Conservation (phyloP, 2,329 filamentous ascomycete genomes). For the Ophiostoma sp. region DNA sequence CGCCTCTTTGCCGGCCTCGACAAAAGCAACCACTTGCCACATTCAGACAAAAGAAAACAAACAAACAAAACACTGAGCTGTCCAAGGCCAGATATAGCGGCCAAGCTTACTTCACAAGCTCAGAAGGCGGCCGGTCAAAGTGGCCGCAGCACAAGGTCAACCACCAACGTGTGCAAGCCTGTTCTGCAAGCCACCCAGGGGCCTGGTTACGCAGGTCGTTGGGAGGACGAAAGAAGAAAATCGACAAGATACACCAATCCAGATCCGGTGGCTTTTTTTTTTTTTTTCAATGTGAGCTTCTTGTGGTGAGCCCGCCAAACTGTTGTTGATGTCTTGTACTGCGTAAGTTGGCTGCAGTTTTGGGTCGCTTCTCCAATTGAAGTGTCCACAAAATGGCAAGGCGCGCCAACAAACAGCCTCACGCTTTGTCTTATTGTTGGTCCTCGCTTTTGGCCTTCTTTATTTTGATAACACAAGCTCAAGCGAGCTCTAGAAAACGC, state of each 20-base stretch:
- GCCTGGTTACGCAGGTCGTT: constrained; percentile 7
- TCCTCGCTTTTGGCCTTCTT: neutral
- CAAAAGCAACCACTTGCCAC: neutral
- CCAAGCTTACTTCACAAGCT: neutral
- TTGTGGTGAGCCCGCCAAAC: neutral
- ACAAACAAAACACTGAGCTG: constrained; percentile 10
- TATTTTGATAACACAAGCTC: constrained; percentile 1
- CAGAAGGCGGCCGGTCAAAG: constrained; percentile 8
- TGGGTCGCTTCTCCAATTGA: neutral
- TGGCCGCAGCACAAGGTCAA: constrained; percentile 9
- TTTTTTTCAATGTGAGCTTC: too few species aligned
- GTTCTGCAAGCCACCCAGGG: neutral
- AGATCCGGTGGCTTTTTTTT: neutral
- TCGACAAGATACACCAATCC: neutral
- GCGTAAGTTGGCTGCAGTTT: constrained; percentile 3
- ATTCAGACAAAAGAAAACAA: constrained; percentile 15
- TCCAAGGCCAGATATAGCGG: neutral
- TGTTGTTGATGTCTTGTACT: neutral
- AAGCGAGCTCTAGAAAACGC: constrained; percentile 20
- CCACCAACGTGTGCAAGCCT: neutral
- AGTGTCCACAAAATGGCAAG: neutral
- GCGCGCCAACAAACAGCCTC: neutral
- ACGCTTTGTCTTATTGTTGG: neutral
- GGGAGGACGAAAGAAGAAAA: neutral
- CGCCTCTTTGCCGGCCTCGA: neutral